Base-by-base conservation (phyloP, 2,329 filamentous ascomycete genomes). In the Arthrobotrys sphaeroides region DNA sequence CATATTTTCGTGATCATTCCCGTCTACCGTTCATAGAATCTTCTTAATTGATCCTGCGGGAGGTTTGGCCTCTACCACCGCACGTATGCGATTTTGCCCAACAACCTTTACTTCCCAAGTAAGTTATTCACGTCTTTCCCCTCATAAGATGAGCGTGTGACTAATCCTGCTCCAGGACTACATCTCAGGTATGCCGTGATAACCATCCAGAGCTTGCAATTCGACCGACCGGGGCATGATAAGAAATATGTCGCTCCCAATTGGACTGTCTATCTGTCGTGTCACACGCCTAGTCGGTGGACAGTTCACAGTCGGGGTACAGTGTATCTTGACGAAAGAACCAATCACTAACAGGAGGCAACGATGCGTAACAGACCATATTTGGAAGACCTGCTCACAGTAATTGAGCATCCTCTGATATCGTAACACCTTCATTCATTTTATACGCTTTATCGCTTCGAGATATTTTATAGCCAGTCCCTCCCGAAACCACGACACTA, bases 31-130 rank as follows among this genome's bases (percentile, higher is more conserved):
- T 24, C 45, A 55, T 47, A 55, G 62, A 62, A 47, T 24, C 9
- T 20, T 60, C 36, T 55, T 45, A 18, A 61, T 22, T 55, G 38
- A 53, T 40, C 60, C 62, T 51, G 70, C 62, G 70, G 70, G 70
- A 67, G 70, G 70, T 79, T 70, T 77, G 68, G 43, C 62, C 70
- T 74, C 70, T 61, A 62, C 70, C 76, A 77, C 86, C 86, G 90
- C 89, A 87, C 90, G 90, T 90, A 93, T 93, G 91, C 91, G 90
- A 90, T 90, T 90, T 87, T 90, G 90, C 88, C 87, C 88, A 85
- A 92, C 91, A 84, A 88, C 90, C 84, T 94, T 93, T 87, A 94
- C 91, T 85, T 94, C 91, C 85, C 91, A 94, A 89, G 91, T 92
- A 90, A 77, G 86, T 83, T 59, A 75, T 79, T 75, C 24, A 28